Base-by-base conservation (phyloP, 208 protist species). In the Trypanosoma congolense region DNA sequence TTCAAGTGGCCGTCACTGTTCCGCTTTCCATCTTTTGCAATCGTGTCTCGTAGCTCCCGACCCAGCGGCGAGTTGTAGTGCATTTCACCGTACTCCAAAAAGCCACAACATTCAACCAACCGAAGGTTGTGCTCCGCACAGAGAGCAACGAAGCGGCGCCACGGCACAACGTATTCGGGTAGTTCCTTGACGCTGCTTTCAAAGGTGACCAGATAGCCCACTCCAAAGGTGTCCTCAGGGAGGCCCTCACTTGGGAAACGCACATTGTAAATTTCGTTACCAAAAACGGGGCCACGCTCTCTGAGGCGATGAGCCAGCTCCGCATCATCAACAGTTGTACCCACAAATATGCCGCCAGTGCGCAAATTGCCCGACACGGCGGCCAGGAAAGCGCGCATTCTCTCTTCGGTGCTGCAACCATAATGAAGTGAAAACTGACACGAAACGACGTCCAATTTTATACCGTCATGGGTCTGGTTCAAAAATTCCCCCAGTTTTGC, bases 401-500 rank as follows among this genome's bases (percentile, higher is more conserved):
- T 42, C 26, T 74, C 59, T 46, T 63, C 59, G 0, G 67, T 70
- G 12, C 48, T 59, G 51, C 73, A 92, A 14, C 78, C 81, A 63
- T 89, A 89, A 73, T 92, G 85, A 57, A 92, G 66, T 19, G 85
- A 87, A 68, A 92, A 92, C 53, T 92, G 85, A 38, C 85, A 92
- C 16, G 85, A 89, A 29, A 68, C 55, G 45, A 92, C 48, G 43
- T 84, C 65, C 29, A 82, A 76, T 10, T 58, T 47, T 5, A 35
- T 51, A 10, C 49, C 51, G 29, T 50, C 26, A 45, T 53, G 48
- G 53, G 55, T 18, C 21, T 55, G 25, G n/a, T 55, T 43, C 31
- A 43, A 63, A 30, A 63, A 49, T 35, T 53, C 25, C 30, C 28
- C 1, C 44, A 88, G 61, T 16, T 73, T 50, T 0, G 19, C 26